These are phyloP conservation scores for Sonneratia alba DNA, from an alignment of 345 rosid genomes.

Conservation along the genomic window DNA sequence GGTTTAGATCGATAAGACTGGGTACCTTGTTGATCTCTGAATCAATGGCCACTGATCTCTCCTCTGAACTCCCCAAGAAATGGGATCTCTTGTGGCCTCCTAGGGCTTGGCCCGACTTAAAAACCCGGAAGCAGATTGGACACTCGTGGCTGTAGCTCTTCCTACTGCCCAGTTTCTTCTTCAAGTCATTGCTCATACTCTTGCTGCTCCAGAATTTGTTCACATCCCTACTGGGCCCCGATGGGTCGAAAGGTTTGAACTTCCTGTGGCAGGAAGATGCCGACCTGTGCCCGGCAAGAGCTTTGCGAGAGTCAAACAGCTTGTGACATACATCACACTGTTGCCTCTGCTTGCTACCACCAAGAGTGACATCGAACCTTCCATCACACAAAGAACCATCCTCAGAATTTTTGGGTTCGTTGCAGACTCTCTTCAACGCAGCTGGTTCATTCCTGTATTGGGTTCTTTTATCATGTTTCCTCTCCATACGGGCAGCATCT, in stretches of 20 bases:
- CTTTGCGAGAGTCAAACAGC: constrained; percentile 1
- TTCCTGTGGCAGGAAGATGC: constrained; percentile 6
- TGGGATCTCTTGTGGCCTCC: constrained; percentile 99
- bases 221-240: neutral
- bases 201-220: neutral
- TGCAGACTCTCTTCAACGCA: neutral
- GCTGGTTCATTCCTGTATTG: neutral
- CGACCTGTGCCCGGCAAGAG: constrained; percentile 3
- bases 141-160: constrained; percentile 55
- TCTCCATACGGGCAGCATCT: neutral
- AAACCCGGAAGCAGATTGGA: constrained; percentile 78
- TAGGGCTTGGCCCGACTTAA: constrained; percentile 87
- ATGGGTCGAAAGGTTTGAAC: neutral
- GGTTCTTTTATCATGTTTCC: neutral
- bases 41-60: constrained; percentile 32
- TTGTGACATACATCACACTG: constrained; percentile 5
- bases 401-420: neutral
- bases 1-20: constrained; percentile 67
- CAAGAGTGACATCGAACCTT: constrained; percentile 8
- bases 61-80: constrained; percentile 44
- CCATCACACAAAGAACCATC: neutral
- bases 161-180: constrained; percentile 21
- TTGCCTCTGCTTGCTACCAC: constrained; percentile 7
- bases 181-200: neutral
- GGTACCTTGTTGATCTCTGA: constrained; percentile 34